A percentile compares a stretch with the other conserved stretches of the same genome.
Evolutionary conservation across 2,329 filamentous ascomycete genomes (phyloP).

Genomic region (Hypoxylon sp.): DNA sequence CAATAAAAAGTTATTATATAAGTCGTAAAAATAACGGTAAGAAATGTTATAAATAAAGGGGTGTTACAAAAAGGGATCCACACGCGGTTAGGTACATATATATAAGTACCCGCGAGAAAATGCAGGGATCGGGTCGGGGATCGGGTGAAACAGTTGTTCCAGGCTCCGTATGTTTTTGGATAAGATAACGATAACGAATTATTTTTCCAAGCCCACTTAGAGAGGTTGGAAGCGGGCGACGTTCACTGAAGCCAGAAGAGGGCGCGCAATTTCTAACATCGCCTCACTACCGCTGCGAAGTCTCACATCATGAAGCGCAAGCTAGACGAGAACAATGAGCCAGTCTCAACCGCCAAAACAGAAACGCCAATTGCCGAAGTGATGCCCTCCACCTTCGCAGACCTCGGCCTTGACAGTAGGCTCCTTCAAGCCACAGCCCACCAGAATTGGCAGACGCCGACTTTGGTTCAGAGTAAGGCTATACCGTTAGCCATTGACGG

Average conservation of each 20-base stretch:
- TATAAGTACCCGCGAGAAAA: neutral
- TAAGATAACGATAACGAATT: slow-evolving; percentile 43
- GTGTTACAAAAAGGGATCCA: too few relatives aligned
- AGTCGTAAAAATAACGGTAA: too few relatives aligned
- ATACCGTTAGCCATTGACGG: slow-evolving; percentile 91
- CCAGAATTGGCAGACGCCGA: slow-evolving; percentile 87
- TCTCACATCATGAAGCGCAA: slow-evolving; percentile 70
- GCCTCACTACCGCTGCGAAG: slow-evolving; percentile 9
- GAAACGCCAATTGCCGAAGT: slow-evolving; percentile 44
- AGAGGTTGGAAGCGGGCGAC: neutral
- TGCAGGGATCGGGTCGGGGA: neutral
- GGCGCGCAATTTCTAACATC: neutral
- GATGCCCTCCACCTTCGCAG: slow-evolving; percentile 71
- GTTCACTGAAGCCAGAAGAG: neutral
- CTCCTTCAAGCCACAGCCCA: slow-evolving; percentile 87
- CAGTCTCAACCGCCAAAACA: slow-evolving; percentile 54
- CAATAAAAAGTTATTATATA: too few relatives aligned
- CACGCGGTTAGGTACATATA: neutral
- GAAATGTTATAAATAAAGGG: too few relatives aligned
- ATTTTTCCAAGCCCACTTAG: slow-evolving; percentile 33
- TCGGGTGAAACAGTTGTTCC: slow-evolving; percentile 34
- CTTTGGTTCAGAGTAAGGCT: slow-evolving; percentile 86
- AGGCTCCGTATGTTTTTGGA: slow-evolving; percentile 23
- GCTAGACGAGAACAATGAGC: slow-evolving; percentile 68
- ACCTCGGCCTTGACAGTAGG: slow-evolving; percentile 84